phyloP scores from a whole-genome alignment of 2,329 filamentous ascomycete species.

The Penicillium sp. region DNA sequence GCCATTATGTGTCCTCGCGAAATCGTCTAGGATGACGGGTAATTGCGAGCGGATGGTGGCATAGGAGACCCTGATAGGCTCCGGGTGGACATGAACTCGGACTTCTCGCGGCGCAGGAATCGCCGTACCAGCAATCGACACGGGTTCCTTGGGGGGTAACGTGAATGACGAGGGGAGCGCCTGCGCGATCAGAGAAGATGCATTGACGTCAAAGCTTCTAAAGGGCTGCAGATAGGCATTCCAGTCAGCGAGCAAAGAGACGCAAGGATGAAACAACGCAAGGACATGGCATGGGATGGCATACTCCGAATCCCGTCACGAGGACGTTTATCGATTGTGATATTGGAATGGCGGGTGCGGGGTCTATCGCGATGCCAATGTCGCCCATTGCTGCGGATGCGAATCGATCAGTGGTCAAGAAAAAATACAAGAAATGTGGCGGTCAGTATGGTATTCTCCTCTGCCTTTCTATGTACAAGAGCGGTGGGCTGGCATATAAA shows the following conservation, averaged over 20 bases:
- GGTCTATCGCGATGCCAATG: slow-evolving; percentile 22
- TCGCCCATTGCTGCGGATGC: slow-evolving; percentile 27
- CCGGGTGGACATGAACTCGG: slow-evolving; percentile 52
- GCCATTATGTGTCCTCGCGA: slow-evolving; percentile 35
- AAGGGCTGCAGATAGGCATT: slow-evolving; percentile 59
- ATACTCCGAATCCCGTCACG: slow-evolving; percentile 35
- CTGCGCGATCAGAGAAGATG: slow-evolving; percentile 73
- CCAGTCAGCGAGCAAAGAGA: not conserved
- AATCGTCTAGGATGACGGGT: slow-evolving; percentile 57
- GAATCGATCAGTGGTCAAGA: not conserved
- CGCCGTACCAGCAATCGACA: slow-evolving; percentile 8
- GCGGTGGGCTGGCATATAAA: not conserved
- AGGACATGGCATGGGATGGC: not conserved
- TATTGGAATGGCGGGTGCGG: slow-evolving; percentile 14
- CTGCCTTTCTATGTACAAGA: slow-evolving; percentile 1
- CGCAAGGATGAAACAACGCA: not conserved
- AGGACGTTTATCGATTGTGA: slow-evolving; percentile 31
- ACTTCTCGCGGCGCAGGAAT: slow-evolving; percentile 24
- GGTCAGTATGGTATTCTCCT: not conserved
- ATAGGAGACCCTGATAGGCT: slow-evolving; percentile 69
- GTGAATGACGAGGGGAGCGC: slow-evolving; percentile 64
- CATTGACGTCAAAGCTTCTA: slow-evolving; percentile 68
- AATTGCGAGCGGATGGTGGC: slow-evolving; percentile 59
- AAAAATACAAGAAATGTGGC: not conserved
- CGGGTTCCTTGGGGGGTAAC: slow-evolving; percentile 21